Percentiles rank a stretch among this genome's conserved stretches.
Evolutionary conservation across 164 flowering plant species (phyloP).

Genomic region (Hamamelis virginiana): DNA sequence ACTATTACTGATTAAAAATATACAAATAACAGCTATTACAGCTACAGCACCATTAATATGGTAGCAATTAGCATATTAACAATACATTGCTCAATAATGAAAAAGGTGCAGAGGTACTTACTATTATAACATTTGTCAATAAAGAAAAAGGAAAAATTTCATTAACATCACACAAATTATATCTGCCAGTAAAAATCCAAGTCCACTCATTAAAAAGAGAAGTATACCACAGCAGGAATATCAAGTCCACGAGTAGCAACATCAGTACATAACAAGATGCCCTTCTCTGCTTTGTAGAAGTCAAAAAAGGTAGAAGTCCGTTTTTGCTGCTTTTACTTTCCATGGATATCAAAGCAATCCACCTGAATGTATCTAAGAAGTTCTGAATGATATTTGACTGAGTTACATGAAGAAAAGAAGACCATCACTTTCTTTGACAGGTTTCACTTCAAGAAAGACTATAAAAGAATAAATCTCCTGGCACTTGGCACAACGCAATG

Average conservation of each 20-base stretch:
- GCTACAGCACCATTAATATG: background rate
- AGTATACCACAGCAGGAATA: conserved; percentile 82
- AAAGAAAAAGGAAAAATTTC: background rate
- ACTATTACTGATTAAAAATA: no score
- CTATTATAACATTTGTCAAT: background rate
- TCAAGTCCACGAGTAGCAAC: conserved; percentile 98
- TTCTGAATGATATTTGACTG: conserved; percentile 86
- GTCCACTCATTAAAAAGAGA: conserved; percentile 2
- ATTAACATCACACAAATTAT: background rate
- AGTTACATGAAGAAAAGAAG: conserved; percentile 92
- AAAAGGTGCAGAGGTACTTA: background rate
- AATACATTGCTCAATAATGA: background rate
- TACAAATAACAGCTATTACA: no score
- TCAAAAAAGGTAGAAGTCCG: conserved; percentile 80
- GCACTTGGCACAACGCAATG: conserved; percentile 77
- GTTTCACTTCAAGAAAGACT: conserved; percentile 85
- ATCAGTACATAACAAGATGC: conserved; percentile 94
- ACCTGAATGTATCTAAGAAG: conserved; percentile 75
- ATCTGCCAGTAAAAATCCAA: background rate
- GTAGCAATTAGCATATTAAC: background rate
- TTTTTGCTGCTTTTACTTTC: conserved; percentile 88
- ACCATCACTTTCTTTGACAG: conserved; percentile 92
- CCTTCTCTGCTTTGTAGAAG: conserved; percentile 78
- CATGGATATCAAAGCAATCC: conserved; percentile 83
- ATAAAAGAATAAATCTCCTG: conserved; percentile 71